phyloP scores from a whole-genome alignment of 176 grass and related monocot species.

The Avena sativa region DNA sequence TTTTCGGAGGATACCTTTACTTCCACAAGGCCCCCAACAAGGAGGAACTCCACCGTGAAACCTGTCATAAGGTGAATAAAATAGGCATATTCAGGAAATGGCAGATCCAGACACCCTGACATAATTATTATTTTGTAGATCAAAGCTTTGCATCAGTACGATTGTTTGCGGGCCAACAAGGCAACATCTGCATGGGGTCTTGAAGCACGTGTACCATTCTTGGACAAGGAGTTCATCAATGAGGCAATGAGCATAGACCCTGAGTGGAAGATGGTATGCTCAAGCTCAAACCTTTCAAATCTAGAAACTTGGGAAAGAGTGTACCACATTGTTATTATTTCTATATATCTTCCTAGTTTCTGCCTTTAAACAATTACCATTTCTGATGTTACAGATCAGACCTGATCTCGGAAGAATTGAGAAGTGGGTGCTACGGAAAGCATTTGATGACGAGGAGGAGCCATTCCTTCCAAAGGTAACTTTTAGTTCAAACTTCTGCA shows the following conservation, averaged over 20 bases:
- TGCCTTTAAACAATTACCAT: not conserved
- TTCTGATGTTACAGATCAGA: slow-evolving; percentile 53
- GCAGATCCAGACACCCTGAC: not conserved
- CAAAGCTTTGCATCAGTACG: slow-evolving; percentile 86
- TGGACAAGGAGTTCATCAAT: slow-evolving; percentile 87
- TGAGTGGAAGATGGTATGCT: slow-evolving; percentile 81
- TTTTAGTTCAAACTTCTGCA: not conserved
- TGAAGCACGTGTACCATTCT: slow-evolving; percentile 79
- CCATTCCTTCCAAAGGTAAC: slow-evolving; percentile 78
- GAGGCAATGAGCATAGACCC: slow-evolving; percentile 80
- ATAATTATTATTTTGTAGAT: slow-evolving; percentile 46
- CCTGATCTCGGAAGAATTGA: slow-evolving; percentile 78
- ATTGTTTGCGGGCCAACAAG: slow-evolving; percentile 90
- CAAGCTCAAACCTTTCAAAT: not conserved
- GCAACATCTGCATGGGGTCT: slow-evolving; percentile 86
- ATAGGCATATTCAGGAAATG: not conserved
- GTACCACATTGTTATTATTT: not conserved
- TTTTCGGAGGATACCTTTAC: slow-evolving; percentile 87
- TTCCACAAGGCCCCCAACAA: slow-evolving; percentile 94
- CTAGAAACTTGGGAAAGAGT: not conserved
- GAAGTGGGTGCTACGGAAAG: slow-evolving; percentile 84
- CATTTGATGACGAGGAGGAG: slow-evolving; percentile 76
- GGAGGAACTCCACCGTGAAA: slow-evolving; percentile 79
- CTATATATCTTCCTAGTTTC: slow-evolving; percentile 18
- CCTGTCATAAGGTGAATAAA: slow-evolving; percentile 61